A percentile compares a stretch with the other conserved stretches of the same genome.
phyloP scores from a whole-genome alignment of 306 rosid species.

The Vigna unguiculata region DNA sequence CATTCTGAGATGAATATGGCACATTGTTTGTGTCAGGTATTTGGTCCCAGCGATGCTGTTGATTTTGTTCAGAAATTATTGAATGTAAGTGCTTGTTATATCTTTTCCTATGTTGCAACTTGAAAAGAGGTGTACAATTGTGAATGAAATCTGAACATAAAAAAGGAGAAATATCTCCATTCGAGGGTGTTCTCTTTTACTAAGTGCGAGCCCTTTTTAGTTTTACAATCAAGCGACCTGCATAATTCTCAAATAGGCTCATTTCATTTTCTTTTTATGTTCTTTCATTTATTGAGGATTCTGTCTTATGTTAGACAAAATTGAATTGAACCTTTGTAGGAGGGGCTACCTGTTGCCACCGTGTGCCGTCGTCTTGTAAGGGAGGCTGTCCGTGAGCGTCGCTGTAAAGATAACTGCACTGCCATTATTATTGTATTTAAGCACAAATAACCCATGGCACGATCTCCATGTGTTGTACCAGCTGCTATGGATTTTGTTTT shows the following conservation, averaged over 20 bases:
- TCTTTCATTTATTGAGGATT: constrained; percentile 4
- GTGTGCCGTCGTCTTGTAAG: constrained; percentile 78
- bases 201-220: neutral
- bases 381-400: constrained; percentile 87
- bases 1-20: constrained; percentile 29
- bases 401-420: constrained; percentile 90
- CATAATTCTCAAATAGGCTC: neutral
- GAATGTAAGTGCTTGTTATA: constrained; percentile 58
- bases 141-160: constrained; percentile 3
- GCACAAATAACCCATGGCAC: constrained; percentile 48
- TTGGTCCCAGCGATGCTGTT: constrained; percentile 96
- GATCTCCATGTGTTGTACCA: neutral
- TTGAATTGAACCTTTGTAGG: constrained; percentile 55
- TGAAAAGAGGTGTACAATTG: constrained; percentile 23
- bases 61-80: constrained; percentile 81
- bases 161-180: constrained; percentile 1
- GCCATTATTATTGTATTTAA: constrained; percentile 73
- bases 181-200: neutral
- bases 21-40: constrained; percentile 63
- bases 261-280: neutral
- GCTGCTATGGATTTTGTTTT: constrained; percentile 24
- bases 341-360: constrained; percentile 68
- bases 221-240: constrained; percentile 1
- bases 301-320: constrained; percentile 1
- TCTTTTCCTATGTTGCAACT: constrained; percentile 30